Evolutionary conservation across 2,329 filamentous ascomycete species (phyloP).

Genomic region (Fusarium devonianum): DNA sequence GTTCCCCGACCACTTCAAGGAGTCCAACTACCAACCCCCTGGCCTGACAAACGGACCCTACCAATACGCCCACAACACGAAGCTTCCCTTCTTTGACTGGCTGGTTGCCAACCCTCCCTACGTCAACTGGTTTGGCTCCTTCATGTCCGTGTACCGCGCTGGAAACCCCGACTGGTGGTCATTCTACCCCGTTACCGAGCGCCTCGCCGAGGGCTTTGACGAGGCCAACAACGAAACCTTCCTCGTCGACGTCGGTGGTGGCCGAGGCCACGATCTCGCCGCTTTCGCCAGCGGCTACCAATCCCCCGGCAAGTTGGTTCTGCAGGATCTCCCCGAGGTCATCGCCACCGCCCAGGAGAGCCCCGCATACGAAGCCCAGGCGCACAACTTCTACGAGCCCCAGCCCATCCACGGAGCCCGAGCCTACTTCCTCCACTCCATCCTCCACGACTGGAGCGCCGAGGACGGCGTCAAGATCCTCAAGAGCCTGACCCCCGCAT

Average conservation of each 20-base stretch:
- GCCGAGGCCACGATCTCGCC: conserved; percentile 30
- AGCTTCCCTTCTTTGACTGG: conserved; percentile 18
- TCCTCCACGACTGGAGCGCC: conserved; percentile 50
- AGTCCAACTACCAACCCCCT: conserved; percentile 14
- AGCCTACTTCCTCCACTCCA: conserved; percentile 39
- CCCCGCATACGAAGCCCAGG: conserved; percentile 2
- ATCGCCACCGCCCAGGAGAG: conserved; percentile 10
- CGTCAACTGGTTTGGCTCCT: conserved; percentile 21
- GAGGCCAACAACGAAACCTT: conserved; percentile 9
- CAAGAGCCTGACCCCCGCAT: conserved; percentile 39
- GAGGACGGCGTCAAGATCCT: conserved; percentile 44
- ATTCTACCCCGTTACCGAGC: conserved; percentile 18
- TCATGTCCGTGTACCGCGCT: conserved; percentile 24
- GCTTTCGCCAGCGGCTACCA: conserved; percentile 15
- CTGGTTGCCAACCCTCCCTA: conserved; percentile 13
- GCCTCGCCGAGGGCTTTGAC: conserved; percentile 7
- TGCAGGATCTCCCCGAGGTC: conserved; percentile 35
- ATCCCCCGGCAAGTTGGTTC: conserved; percentile 9
- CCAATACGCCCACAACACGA: conserved; percentile 18
- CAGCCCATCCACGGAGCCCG: conserved; percentile 29
- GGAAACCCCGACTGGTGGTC: conserved; percentile 17
- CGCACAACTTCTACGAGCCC: conserved; percentile 29
- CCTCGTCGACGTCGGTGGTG: conserved; percentile 30
- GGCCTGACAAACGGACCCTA: conserved; percentile 9
- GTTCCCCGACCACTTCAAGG: conserved; percentile 18